phyloP scores from a whole-genome alignment of 805 yeast genomes.

The Ascoidea tarda region DNA sequence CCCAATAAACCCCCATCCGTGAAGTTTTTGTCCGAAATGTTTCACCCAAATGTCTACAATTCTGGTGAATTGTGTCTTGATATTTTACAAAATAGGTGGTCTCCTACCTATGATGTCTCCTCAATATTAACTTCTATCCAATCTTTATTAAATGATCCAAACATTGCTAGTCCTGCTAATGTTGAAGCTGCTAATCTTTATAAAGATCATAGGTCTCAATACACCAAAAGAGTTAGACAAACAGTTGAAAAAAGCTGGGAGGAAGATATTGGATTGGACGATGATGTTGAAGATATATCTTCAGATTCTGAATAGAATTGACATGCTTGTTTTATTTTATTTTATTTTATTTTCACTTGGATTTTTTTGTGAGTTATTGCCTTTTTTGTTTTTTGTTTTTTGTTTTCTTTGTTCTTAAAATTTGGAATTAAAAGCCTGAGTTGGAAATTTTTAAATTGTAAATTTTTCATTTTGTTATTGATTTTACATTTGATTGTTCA shows the following conservation, averaged over 20 bases:
- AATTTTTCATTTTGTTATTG: too few species aligned
- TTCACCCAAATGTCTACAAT: slow-evolving; percentile 95
- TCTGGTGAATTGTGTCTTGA: slow-evolving; percentile 92
- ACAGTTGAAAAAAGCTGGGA: slow-evolving; percentile 94
- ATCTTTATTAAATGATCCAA: slow-evolving; percentile 87
- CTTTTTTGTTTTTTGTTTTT: too few species aligned
- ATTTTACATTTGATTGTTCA: too few species aligned
- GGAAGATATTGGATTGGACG: slow-evolving; percentile 25
- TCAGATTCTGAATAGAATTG: too few species aligned
- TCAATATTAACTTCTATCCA: slow-evolving; percentile 90
- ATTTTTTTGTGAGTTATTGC: too few species aligned
- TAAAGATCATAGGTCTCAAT: slow-evolving; percentile 89
- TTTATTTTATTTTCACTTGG: too few species aligned
- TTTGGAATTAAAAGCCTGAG: too few species aligned
- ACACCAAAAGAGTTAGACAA: slow-evolving; percentile 80
- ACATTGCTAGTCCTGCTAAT: slow-evolving; percentile 92
- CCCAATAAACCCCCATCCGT: slow-evolving; percentile 96
- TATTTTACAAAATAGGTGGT: slow-evolving; percentile 94
- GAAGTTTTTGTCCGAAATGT: slow-evolving; percentile 85
- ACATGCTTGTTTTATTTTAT: too few species aligned
- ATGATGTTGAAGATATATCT: not conserved
- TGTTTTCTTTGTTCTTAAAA: too few species aligned
- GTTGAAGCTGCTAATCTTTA: slow-evolving; percentile 95
- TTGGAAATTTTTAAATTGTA: too few species aligned
- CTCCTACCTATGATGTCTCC: slow-evolving; percentile 96